Conservation (phyloP, 2,329 filamentous ascomycete species). For the Apiospora malaysiana region DNA sequence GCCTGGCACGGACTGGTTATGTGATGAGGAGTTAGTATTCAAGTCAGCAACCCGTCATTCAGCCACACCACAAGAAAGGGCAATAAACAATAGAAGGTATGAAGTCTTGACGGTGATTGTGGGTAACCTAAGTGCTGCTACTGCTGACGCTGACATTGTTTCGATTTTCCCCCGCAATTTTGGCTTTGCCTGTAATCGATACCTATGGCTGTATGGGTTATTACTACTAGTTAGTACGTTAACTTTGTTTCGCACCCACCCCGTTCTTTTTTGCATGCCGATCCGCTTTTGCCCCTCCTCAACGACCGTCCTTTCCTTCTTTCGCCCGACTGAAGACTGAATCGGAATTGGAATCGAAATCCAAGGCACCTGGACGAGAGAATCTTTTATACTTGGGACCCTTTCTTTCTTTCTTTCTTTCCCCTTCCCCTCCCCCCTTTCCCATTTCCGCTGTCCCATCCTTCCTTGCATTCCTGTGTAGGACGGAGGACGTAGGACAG, state of each 20-base stretch:
- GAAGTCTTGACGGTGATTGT: too few relatives aligned
- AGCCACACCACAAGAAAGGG: background rate
- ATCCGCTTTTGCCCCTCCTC: slow-evolving; percentile 5
- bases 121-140: too few relatives aligned
- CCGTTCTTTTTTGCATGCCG: slow-evolving; percentile 9
- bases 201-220: too few relatives aligned
- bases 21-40: too few relatives aligned
- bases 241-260: slow-evolving; percentile 16
- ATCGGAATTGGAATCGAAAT: too few relatives aligned
- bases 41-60: background rate
- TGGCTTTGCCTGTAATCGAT: background rate
- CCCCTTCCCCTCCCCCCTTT: background rate
- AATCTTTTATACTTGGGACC: background rate
- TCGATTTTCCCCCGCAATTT: slow-evolving; percentile 21
- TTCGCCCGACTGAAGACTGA: background rate
- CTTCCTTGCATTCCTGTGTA: background rate
- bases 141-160: background rate
- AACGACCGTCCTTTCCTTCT: background rate
- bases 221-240: too few relatives aligned
- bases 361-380: background rate
- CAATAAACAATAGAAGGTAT: too few relatives aligned
- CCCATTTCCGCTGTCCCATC: too few relatives aligned
- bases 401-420: background rate
- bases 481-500: background rate
- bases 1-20: background rate